Evolutionary conservation across 1,139 yeast genomes (phyloP), one percentile per base, ranked within the genome.

Genomic region (Magnusiomyces suaveolens): DNA sequence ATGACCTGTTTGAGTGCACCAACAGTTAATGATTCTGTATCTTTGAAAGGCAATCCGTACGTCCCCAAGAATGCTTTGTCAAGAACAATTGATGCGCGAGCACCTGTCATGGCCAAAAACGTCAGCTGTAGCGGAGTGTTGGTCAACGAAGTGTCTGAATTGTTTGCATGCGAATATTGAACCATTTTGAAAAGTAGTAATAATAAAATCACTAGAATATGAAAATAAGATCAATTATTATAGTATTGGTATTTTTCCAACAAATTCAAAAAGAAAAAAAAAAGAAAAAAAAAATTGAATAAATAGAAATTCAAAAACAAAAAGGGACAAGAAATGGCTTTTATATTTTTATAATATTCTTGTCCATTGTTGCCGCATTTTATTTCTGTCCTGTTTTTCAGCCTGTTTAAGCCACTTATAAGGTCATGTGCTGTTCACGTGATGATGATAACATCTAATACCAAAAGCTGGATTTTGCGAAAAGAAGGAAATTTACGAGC

Each of bases 61-160:
- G 56, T 23, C 21, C 57, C 49, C 33, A 64, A 52, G 47, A 58
- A 65, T 24, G 52, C 53, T 41, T 53, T 50, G 53, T 64, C 66
- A 36, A 66, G 52, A 21, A 52, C 49, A 18, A 65, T 39, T 10
- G 50, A 47, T 21, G 59, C 58, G 2, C 68, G 60, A 43, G 60
- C 59, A 10, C 68, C 67, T 1, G 66, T 54, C 18, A 60, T 60
- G 23, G 64, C 55, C 43, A 65, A 58, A 20, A 65, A 57, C 3
- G 67, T 62, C 38, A 65, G 50, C 46, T 55, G 54, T 23, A 63
- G 50, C 16, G 57, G 36, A 21, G 51, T 48, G 16, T 41, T 2
- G 14, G 48, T 25, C 21, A 51, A 23, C 23, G 56, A 51, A 16
- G 51, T 26, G 18, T 52, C 52, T 36, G 56, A 54, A 29, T 29